Percentiles rank a stretch among this genome's conserved stretches.
These are phyloP conservation scores for Microstegium vimineum DNA, from an alignment of 176 grass and related monocot genomes.

Conservation along the genomic window DNA sequence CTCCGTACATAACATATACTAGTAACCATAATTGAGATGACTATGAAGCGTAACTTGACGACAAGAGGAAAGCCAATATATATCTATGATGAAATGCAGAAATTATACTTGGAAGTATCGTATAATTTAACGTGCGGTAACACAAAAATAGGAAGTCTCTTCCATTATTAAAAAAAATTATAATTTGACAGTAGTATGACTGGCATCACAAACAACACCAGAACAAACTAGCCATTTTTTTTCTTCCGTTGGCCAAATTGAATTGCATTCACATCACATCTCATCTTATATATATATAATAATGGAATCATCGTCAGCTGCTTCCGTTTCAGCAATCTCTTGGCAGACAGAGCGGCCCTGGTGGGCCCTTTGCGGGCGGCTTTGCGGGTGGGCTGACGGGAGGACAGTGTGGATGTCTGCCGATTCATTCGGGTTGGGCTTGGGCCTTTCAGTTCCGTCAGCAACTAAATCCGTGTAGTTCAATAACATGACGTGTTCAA, in stretches of 20 bases:
- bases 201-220: background rate
- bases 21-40: background rate
- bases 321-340: background rate
- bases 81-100: background rate
- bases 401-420: too few relatives aligned
- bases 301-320: background rate
- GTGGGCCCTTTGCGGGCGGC: too few relatives aligned
- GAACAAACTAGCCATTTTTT: background rate
- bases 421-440: too few relatives aligned
- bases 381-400: too few relatives aligned
- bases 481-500: too few relatives aligned
- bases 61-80: background rate
- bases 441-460: too few relatives aligned
- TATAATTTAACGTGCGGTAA: too few relatives aligned
- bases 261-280: too few relatives aligned
- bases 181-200: slow-evolving; percentile 1
- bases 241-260: background rate
- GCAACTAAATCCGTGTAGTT: too few relatives aligned
- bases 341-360: too few relatives aligned
- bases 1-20: background rate
- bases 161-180: too few relatives aligned
- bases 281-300: background rate
- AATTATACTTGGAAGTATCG: background rate
- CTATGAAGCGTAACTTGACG: background rate
- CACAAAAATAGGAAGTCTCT: too few relatives aligned